Evolutionary conservation across 2,329 filamentous ascomycete genomes (phyloP), one percentile per base, ranked within the genome.

Genomic region (Clonostachys rhizophaga): DNA sequence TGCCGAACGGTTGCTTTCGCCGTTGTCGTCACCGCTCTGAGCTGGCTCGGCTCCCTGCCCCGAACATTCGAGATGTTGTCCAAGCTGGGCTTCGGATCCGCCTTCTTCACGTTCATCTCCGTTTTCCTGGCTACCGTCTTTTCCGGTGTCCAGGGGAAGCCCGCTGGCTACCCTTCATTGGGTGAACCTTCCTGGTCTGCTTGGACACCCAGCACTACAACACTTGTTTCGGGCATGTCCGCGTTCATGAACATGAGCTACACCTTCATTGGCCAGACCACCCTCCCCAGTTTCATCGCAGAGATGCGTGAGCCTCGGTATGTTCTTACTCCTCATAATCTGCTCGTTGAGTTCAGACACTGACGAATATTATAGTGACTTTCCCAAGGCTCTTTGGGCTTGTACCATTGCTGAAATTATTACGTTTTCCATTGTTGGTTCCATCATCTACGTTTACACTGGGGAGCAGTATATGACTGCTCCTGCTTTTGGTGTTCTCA

Each of bases 211-310:
- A 65, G 74, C 3, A 81, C 84, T 16, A 95, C 89, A 0, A 87
- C 86, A 0, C 96, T 95, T 55, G 88, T 95, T 5, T 72, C 78
- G 4, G 91, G 85, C 18, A 85, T 95, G 76, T 90, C 84, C 46
- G 91, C 91, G 0, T 96, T 96, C 67, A 77, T 96, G 64, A 96
- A 96, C 68, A 96, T 96, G 61, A 89, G 85, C 68, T 96, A 96
- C 64, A 96, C 91, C 1, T 96, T 96, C 62, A 96, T 96, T 55
- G 91, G 91, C 0, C 91, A 96, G 63, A 95, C 96, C 58, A 96
- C 91, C 0, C 76, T 96, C 13, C 91, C 91, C 1, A 92, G 87
- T 56, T 96, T 96, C 71, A 96, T 96, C 54, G 91, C 91, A 5
- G 91, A 96, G 67, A 96, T 96, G 91, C 87, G 73, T 48, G 75